phyloP scores from a whole-genome alignment of 352 stramenopile genomes.

The Phytophthora megakarya region DNA sequence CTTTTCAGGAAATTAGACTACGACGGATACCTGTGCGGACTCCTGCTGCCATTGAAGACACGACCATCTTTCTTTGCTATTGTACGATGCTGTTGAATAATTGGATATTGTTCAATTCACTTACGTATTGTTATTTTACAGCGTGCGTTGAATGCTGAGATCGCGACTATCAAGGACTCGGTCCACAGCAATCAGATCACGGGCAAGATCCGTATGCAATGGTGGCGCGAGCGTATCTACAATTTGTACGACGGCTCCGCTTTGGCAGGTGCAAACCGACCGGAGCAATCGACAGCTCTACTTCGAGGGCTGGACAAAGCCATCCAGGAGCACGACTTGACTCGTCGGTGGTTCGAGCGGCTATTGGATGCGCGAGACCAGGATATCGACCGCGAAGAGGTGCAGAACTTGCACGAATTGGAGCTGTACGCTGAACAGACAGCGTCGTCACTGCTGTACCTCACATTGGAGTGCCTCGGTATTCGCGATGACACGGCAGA shows the following conservation, averaged over 20 bases:
- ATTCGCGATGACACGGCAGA: constrained; percentile 78
- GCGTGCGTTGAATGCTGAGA: constrained; percentile 91
- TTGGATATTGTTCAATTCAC: background rate
- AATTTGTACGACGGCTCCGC: constrained; percentile 56
- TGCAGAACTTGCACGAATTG: constrained; percentile 68
- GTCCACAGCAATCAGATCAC: constrained; percentile 83
- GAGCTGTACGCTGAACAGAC: constrained; percentile 90
- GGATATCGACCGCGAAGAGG: constrained; percentile 85
- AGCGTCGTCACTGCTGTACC: constrained; percentile 87
- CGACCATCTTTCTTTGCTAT: constrained; percentile 82
- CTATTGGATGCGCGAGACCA: constrained; percentile 88
- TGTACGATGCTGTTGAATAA: constrained; percentile 35
- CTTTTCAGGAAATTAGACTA: constrained; percentile 84
- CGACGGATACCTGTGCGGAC: constrained; percentile 79
- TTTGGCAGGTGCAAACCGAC: constrained; percentile 35
- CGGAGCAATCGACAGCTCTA: constrained; percentile 58
- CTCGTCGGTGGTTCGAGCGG: constrained; percentile 91
- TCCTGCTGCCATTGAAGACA: constrained; percentile 69
- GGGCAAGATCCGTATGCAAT: constrained; percentile 92
- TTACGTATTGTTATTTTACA: constrained; percentile 22
- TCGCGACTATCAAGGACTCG: constrained; percentile 90
- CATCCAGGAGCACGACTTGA: constrained; percentile 78
- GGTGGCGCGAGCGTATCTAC: constrained; percentile 89
- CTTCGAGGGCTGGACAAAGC: constrained; percentile 67
- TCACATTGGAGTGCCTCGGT: constrained; percentile 87